Percentiles rank a stretch among this genome's conserved stretches.
Conservation (phyloP, 2,329 filamentous ascomycete species). For the Colletotrichum cuscutae region DNA sequence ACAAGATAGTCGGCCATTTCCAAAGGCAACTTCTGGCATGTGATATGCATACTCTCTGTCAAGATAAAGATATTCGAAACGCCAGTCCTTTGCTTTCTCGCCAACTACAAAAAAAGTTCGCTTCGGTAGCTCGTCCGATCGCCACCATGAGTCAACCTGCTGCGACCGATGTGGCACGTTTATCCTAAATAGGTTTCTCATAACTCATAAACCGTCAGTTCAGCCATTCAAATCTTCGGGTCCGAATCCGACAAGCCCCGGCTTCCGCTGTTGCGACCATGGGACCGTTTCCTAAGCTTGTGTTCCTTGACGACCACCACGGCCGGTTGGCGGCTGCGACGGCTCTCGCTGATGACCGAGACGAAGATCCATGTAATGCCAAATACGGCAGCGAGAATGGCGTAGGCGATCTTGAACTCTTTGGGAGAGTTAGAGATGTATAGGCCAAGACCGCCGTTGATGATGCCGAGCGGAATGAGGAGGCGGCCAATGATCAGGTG, state of each 20-base stretch:
- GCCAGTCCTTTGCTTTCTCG: too few species aligned
- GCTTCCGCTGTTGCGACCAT: neutral
- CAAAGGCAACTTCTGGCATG: too few species aligned
- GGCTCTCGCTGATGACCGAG: constrained; percentile 45
- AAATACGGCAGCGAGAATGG: constrained; percentile 49
- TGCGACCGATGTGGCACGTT: too few species aligned
- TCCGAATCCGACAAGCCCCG: constrained; percentile 12
- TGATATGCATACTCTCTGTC: too few species aligned
- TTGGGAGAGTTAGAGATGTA: constrained; percentile 45
- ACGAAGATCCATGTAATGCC: constrained; percentile 50
- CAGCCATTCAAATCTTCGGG: constrained; percentile 5
- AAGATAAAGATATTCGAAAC: too few species aligned
- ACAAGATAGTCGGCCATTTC: too few species aligned
- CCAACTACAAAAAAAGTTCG: too few species aligned
- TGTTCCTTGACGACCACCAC: constrained; percentile 27
- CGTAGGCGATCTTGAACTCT: constrained; percentile 48
- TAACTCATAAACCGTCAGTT: neutral
- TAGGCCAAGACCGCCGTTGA: constrained; percentile 57
- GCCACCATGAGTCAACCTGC: too few species aligned
- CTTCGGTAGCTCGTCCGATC: too few species aligned
- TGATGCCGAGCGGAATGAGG: constrained; percentile 52
- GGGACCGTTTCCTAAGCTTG: constrained; percentile 25
- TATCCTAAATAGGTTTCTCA: neutral
- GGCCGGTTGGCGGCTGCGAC: constrained; percentile 35
- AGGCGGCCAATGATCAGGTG: constrained; percentile 56